Evolutionary conservation across 2,329 filamentous ascomycete species (phyloP), one percentile per base, ranked within the genome.

Genomic region (Fusarium sp.): DNA sequence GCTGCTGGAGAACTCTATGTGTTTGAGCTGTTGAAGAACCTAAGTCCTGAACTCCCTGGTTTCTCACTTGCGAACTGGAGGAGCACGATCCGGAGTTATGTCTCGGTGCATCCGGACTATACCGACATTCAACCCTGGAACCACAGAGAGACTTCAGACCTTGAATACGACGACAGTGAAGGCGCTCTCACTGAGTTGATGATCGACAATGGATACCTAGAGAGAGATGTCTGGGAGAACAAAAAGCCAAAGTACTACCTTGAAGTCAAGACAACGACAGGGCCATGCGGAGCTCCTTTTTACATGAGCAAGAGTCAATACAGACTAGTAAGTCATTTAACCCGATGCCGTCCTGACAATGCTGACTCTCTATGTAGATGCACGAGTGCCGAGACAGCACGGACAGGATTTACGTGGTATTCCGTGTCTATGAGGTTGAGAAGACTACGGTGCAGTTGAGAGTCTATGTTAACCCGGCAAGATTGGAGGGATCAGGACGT

Each of bases 201-300:
- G 6, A 76, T 84, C 20, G 70, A 78, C 5, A 75, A 74, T 20
- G 80, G 81, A 6, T 81, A 85, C 70, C 69, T 83, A 1, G 64
- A 69, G 10, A 29, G 52, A 22, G 65, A 72, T 5, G 4, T 8
- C 8, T 85, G 82, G 80, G 27, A 27, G 5, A 70, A 35, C n/a
- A 66, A 58, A 57, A 69, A 34, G 4, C 85, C 82, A 5, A 76
- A 78, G 34, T 89, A 87, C 71, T 85, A 82, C 13, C 83, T 89
- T 9, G 87, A 89, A 69, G 87, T 89, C 27, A 89, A 89, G 75
- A 82, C 85, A 1, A 88, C 86, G 0, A 83, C 82, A 0, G 74
- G 76, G 0, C 50, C 66, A 2, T 83, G 79, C 50, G 73, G 79
- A 6, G 82, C 80, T 7, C 80, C 83, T 0, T 88, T 89, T 66